Percentiles rank a stretch among this genome's conserved stretches.
Conservation (phyloP, 192 early-diverging fungal genomes). For the Coemansia sp. region DNA sequence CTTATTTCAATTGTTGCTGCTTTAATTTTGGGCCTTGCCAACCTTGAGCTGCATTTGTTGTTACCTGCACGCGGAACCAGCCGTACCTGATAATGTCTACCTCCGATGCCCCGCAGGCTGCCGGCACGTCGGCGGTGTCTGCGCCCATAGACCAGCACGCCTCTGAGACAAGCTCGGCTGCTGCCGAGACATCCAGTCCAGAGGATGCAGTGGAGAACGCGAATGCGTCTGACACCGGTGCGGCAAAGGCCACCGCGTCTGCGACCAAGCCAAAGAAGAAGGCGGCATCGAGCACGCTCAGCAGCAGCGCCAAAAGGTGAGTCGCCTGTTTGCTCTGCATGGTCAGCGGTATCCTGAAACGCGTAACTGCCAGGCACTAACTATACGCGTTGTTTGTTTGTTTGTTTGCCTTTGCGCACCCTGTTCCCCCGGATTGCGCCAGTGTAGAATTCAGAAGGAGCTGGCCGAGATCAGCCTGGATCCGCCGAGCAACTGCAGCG, state of each 20-base stretch:
- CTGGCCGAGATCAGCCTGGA: constrained; percentile 94
- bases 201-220: not conserved
- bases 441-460: constrained; percentile 87
- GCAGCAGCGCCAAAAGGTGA: constrained; percentile 63
- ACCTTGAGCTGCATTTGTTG: not conserved
- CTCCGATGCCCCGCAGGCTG: constrained; percentile 3
- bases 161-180: not conserved
- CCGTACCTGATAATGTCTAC: constrained; percentile 15
- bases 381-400: constrained; percentile 6
- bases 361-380: not conserved
- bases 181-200: not conserved
- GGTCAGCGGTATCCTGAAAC: too few species aligned
- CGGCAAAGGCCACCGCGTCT: constrained; percentile 9
- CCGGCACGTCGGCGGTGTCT: constrained; percentile 5
- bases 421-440: not conserved
- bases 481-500: constrained; percentile 91
- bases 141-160: too few species aligned
- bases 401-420: too few species aligned
- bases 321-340: constrained; percentile 2
- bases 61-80: not conserved
- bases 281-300: constrained; percentile 43
- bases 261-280: constrained; percentile 29
- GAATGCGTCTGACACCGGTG: not conserved
- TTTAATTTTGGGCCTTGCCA: not conserved
- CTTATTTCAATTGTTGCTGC: not conserved